These are phyloP conservation scores for Ramaria rubella DNA, from an alignment of 768 basidiomycete species.

Conservation along the genomic window DNA sequence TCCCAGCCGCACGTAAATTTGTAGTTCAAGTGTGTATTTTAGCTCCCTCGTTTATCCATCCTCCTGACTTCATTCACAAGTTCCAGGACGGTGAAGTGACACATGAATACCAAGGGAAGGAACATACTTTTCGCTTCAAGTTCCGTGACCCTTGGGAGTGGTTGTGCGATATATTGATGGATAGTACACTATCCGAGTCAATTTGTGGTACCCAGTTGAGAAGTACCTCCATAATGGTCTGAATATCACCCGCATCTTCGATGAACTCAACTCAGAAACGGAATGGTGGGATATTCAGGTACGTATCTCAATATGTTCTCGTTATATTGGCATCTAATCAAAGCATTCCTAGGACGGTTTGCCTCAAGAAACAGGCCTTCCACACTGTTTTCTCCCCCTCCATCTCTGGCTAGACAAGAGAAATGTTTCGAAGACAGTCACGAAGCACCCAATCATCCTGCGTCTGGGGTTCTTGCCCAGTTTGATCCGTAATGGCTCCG, in stretches of 20 bases:
- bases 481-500: constrained; percentile 25
- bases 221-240: constrained; percentile 20
- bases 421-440: constrained; percentile 21
- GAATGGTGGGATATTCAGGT: constrained; percentile 27
- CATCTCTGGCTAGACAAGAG: constrained; percentile 30
- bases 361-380: not conserved
- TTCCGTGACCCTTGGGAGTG: constrained; percentile 28
- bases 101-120: constrained; percentile 15
- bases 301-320: constrained; percentile 7
- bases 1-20: constrained; percentile 14
- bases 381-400: constrained; percentile 23
- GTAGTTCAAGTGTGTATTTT: constrained; percentile 18
- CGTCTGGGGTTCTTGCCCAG: constrained; percentile 22
- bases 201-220: constrained; percentile 19
- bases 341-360: too few species aligned
- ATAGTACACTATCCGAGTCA: constrained; percentile 16
- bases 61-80: constrained; percentile 7
- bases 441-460: too few species aligned
- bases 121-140: constrained; percentile 17
- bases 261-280: constrained; percentile 26
- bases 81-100: constrained; percentile 17
- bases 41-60: not conserved
- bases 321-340: not conserved
- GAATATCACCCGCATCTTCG: constrained; percentile 16
- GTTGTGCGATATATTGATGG: constrained; percentile 18